Evolutionary conservation across 2,329 filamentous ascomycete species (phyloP), one percentile per base, ranked within the genome.

Genomic region (Fusarium phyllophilum): DNA sequence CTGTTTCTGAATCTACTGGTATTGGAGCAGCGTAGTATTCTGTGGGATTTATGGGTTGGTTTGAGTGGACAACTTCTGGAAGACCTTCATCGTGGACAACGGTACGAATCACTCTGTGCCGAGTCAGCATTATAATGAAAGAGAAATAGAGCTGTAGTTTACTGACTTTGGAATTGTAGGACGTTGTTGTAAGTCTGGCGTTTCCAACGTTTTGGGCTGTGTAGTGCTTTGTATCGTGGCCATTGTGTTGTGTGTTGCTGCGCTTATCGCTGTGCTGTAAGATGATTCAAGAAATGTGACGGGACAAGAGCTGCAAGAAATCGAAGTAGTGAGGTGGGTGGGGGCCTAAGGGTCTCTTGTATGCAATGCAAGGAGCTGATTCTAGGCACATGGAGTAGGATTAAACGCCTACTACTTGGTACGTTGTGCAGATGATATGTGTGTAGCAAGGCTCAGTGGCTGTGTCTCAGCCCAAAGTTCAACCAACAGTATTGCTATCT

Each of bases 71-170:
- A 26, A 74, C 75, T 34, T 76, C 75, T 29, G 75, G 75, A 2
- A 76, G 70, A 29, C 66, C 70, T 10, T 70, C 75, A 49, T 76
- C 75, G 13, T 52, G 42, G 18, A 76, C 29, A 5, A 73, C 52
- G 5, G 51, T 70, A 15, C 58, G 58, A 45, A 62, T 46, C 12
- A 72, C 58, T 42, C 74, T 76, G 3, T 12, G 20, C 2, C 13
- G 6, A 41, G 15, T 74, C 17, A 74, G 58, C 13, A 29, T 29
- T 29, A 29, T 18, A 8, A 5, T 6, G 2, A 1, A 20, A 11
- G 8, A n/a, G 10, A 5, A 8, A n/a, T 18, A 29, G 51, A 9
- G 17, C 20, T 10, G 9, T 10, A 6, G 8, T 34, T 42, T 15
- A 6, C 59, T 31, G 42, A 55, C 67, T 38, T 26, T 3, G 66